phyloP scores from a whole-genome alignment of 1,284 basidiomycete genomes.

The Porodaedalea pini region DNA sequence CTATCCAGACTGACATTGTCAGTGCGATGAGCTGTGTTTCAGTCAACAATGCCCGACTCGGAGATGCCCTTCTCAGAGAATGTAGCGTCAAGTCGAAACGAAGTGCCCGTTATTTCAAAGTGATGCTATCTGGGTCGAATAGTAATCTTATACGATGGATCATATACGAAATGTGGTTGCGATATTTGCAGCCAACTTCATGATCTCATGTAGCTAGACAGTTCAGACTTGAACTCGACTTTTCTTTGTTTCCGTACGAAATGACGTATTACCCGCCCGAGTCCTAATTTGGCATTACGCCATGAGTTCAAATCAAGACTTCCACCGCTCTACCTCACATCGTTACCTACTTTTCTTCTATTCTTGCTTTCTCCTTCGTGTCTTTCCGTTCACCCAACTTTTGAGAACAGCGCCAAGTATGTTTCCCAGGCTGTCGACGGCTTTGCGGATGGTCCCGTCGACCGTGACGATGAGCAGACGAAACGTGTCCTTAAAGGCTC shows the following conservation, averaged over 20 bases:
- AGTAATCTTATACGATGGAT: conserved; percentile 38
- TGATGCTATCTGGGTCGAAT: conserved; percentile 11
- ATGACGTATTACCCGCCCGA: too few relatives aligned
- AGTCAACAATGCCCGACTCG: neutral
- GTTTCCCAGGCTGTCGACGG: neutral
- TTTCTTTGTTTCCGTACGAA: too few relatives aligned
- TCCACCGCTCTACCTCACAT: neutral
- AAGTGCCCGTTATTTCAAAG: conserved; percentile 36
- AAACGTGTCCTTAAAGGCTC: conserved; percentile 16
- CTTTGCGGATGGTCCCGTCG: neutral
- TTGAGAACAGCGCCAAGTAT: neutral
- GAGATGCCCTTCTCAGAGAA: conserved; percentile 29
- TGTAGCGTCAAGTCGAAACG: conserved; percentile 32
- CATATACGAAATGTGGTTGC: conserved; percentile 46
- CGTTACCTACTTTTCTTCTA: neutral
- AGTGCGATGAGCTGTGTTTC: neutral
- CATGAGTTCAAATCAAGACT: neutral
- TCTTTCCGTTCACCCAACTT: neutral
- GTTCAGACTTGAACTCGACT: too few relatives aligned
- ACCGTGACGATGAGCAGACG: conserved; percentile 6
- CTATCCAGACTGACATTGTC: neutral
- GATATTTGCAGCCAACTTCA: conserved; percentile 16
- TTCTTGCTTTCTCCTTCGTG: neutral
- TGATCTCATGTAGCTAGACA: too few relatives aligned
- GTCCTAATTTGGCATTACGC: neutral